Percentiles rank a stretch among this genome's conserved stretches.
Evolutionary conservation across 1,284 basidiomycete genomes (phyloP).

Genomic region (Vanrija sp.): DNA sequence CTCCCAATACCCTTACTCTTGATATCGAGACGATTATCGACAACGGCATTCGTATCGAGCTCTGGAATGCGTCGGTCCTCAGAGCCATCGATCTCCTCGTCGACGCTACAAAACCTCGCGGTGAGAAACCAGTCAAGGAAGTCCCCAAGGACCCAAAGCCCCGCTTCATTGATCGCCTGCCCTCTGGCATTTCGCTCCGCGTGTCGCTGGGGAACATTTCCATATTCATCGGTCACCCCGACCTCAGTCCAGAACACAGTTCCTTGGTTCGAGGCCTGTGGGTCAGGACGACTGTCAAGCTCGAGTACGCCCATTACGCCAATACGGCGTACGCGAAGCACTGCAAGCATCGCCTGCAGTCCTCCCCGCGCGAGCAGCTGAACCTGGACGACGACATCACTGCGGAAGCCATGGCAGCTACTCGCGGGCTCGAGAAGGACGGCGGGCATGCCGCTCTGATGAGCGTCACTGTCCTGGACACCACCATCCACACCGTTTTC

Average conservation of each 20-base stretch:
- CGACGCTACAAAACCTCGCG: slow-evolving; percentile 23
- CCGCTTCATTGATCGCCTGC: slow-evolving; percentile 50
- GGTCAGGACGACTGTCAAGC: slow-evolving; percentile 57
- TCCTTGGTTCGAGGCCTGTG: slow-evolving; percentile 69
- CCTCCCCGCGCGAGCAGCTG: slow-evolving; percentile 48
- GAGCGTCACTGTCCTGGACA: slow-evolving; percentile 28
- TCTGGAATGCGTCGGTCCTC: slow-evolving; percentile 67
- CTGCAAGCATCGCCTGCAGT: slow-evolving; percentile 52
- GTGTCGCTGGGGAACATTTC: slow-evolving; percentile 62
- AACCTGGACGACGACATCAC: slow-evolving; percentile 61
- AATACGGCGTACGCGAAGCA: slow-evolving; percentile 39
- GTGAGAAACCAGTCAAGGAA: background rate
- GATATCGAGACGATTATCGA: slow-evolving; percentile 59
- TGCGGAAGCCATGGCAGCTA: slow-evolving; percentile 56
- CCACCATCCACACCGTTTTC: slow-evolving; percentile 39
- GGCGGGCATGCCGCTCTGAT: slow-evolving; percentile 42
- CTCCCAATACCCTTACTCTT: slow-evolving; percentile 51
- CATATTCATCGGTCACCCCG: slow-evolving; percentile 66
- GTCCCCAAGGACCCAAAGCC: slow-evolving; percentile 2
- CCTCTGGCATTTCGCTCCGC: slow-evolving; percentile 59
- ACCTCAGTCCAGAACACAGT: slow-evolving; percentile 67
- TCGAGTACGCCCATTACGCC: slow-evolving; percentile 60
- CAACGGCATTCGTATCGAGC: slow-evolving; percentile 59
- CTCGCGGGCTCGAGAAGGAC: slow-evolving; percentile 47
- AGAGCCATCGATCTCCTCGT: slow-evolving; percentile 53